Conservation (phyloP, 2,329 filamentous ascomycete species). For the Penicillium sp. region DNA sequence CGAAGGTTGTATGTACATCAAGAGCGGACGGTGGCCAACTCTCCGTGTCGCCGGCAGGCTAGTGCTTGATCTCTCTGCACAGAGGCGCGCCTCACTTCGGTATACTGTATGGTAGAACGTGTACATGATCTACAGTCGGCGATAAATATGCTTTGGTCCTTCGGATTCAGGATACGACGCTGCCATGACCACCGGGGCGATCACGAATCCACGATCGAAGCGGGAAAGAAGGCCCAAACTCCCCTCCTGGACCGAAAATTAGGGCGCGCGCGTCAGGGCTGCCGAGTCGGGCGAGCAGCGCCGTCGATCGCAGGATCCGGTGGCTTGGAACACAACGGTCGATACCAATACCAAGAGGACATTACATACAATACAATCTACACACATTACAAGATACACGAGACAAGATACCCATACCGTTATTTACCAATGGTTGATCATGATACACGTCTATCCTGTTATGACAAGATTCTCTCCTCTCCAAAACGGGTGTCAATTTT, state of each 20-base stretch:
- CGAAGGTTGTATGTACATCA: neutral
- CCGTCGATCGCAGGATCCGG: constrained; percentile 25
- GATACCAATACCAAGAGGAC: neutral
- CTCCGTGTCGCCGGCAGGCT: neutral
- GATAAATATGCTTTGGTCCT: neutral
- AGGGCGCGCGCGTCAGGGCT: constrained; percentile 14
- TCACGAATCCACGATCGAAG: neutral
- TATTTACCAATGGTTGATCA: neutral
- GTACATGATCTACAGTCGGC: neutral
- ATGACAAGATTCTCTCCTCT: neutral
- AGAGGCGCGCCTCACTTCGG: neutral
- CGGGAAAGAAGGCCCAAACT: neutral
- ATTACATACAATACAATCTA: too few relatives aligned
- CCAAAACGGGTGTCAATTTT: neutral
- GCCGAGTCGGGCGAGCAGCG: constrained; percentile 15
- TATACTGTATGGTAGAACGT: neutral
- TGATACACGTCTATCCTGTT: too few relatives aligned
- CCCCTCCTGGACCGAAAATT: constrained; percentile 7
- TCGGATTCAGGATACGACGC: neutral
- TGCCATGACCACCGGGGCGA: neutral
- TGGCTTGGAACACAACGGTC: constrained; percentile 29
- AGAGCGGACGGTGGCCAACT: neutral
- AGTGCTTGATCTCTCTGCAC: neutral
- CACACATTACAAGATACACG: neutral
- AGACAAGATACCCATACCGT: neutral